Evolutionary conservation across 805 yeast genomes (phyloP).

Genomic region (Myxozyma geophila): DNA sequence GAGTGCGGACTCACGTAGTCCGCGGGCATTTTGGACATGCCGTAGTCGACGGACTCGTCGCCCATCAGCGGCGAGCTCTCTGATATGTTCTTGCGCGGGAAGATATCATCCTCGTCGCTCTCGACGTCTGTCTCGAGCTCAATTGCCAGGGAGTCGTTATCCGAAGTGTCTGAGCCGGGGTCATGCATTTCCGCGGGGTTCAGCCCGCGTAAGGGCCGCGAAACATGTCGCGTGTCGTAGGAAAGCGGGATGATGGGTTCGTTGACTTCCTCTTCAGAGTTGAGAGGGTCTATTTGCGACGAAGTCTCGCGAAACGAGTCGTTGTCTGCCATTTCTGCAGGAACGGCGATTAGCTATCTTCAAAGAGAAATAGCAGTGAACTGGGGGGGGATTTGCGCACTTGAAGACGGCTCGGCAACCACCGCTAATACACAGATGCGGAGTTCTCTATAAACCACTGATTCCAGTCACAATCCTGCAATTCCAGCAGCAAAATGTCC

Average conservation of each 20-base stretch:
- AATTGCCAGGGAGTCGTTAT: constrained; percentile 36
- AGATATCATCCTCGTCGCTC: constrained; percentile 23
- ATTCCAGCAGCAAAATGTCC: no score
- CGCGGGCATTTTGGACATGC: constrained; percentile 20
- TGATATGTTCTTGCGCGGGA: constrained; percentile 16
- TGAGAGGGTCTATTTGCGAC: constrained; percentile 14
- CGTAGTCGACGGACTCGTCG: constrained; percentile 8
- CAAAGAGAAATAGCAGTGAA: background rate
- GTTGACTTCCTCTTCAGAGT: constrained; percentile 10
- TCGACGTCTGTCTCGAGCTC: constrained; percentile 36
- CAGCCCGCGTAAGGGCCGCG: constrained; percentile 13
- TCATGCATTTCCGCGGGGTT: constrained; percentile 35
- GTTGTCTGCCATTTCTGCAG: background rate
- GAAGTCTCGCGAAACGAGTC: constrained; percentile 7
- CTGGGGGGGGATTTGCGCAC: no score
- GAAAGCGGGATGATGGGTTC: constrained; percentile 27
- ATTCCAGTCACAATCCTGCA: no score
- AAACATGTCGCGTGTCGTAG: constrained; percentile 23
- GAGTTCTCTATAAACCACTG: no score
- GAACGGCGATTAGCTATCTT: background rate
- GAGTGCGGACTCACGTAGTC: constrained; percentile 35
- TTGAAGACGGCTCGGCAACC: no score
- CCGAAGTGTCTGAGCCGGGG: constrained; percentile 29
- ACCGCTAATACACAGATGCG: no score
- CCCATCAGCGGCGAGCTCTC: constrained; percentile 26